Conservation (phyloP, 257 asterid species). For the Gentiana dahurica region DNA sequence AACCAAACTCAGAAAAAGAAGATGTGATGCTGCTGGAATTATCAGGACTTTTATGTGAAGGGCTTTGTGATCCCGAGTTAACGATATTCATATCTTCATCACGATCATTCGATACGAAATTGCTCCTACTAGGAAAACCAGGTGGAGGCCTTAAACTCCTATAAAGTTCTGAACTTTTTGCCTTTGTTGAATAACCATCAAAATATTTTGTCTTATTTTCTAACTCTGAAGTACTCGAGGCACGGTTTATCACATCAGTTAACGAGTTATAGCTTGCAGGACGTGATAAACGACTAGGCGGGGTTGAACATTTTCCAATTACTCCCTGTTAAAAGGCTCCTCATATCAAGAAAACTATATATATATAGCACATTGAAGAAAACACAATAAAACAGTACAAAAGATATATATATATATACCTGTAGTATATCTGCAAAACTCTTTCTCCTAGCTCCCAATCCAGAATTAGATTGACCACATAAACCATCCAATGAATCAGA, state of each 20-base stretch:
- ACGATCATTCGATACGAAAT: constrained; percentile 1
- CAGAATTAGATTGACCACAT: constrained; percentile 25
- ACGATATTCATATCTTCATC: constrained; percentile 15
- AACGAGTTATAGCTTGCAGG: constrained; percentile 45
- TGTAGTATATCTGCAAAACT: constrained; percentile 88
- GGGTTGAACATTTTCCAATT: constrained; percentile 25
- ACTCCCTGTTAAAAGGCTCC: constrained; percentile 44
- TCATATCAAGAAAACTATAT: neutral
- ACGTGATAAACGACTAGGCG: constrained; percentile 33
- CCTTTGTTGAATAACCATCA: constrained; percentile 9
- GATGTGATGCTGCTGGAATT: constrained; percentile 32
- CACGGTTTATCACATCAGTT: constrained; percentile 19
- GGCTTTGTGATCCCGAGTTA: constrained; percentile 11
- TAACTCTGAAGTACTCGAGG: constrained; percentile 17
- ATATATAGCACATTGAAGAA: too few relatives aligned
- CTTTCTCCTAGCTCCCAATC: constrained; percentile 57
- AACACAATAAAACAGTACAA: neutral
- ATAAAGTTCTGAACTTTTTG: constrained; percentile 20
- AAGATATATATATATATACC: constrained; percentile 20
- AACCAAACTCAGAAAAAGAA: constrained; percentile 41
- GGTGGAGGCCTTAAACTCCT: constrained; percentile 24
- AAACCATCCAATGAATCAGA: constrained; percentile 28
- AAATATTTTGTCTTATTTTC: constrained; percentile 9
- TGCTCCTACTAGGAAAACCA: constrained; percentile 21
- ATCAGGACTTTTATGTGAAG: constrained; percentile 38